Evolutionary conservation across 495 filamentous ascomycete species (phyloP), one percentile per base, ranked within the genome.

Genomic region (Aspergillus wentii): DNA sequence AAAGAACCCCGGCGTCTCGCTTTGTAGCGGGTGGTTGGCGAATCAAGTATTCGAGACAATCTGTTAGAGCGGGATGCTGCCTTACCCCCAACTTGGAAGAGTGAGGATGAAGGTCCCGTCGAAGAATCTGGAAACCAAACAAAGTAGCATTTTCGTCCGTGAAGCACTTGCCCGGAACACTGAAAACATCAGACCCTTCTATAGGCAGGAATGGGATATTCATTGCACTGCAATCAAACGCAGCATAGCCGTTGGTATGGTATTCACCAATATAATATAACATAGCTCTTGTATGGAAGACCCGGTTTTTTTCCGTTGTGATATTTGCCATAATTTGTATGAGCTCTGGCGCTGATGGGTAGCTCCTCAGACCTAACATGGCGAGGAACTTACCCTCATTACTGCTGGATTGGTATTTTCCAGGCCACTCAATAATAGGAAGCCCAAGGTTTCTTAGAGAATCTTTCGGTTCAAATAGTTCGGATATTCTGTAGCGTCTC

Each of bases 361-460:
- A 77, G 21, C 72, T 64, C 41, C 76, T 75, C 31, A 96, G 59
- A 2, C 90, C 89, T 27, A 96, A 75, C 14, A 61, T 61, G 15
- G 59, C 59, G 5, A 96, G 66, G 37, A 95, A 94, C 26, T 68
- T 76, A 1, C 74, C 87, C 61, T 96, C 90, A 9, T 61, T 53
- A 48, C 78, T 88, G 27, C 55, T 58, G 20, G 67, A 59, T 32
- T 75, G 66, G 54, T 80, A 86, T 28, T 66, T 69, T 0, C 83
- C 85, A 13, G 83, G 82, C 87, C 92, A 94, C 30, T 94, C 84
- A 7, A 98, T 66, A n/a, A 94, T 67, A 1, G 80, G 86, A 10
- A 98, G 60, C 10, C 75, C 68, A 9, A 98, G 67, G 16, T 71
- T 62, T 18, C 86, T 72, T 13, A 92, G 68, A 1, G 69, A 54